Conservation (phyloP, 2,329 filamentous ascomycete genomes). For the Neoscytalidium dimidiatum region DNA sequence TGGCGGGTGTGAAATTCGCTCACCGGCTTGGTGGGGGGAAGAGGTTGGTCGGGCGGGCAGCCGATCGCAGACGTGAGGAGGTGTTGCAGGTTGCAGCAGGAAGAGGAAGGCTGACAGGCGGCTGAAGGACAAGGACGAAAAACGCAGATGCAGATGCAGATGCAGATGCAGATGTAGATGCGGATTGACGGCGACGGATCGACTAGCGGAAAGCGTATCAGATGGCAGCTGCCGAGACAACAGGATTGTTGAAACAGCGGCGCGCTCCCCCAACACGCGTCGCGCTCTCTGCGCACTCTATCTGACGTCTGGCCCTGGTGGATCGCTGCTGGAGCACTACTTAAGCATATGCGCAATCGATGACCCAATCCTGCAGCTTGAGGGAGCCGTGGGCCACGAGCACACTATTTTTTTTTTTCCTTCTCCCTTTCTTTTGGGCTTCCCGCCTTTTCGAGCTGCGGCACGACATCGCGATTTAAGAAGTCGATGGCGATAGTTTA, state of each 20-base stretch:
- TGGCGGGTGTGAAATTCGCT: neutral
- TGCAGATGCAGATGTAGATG: no score
- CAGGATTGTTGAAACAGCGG: neutral
- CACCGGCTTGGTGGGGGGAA: neutral
- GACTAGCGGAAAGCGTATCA: conserved; percentile 2
- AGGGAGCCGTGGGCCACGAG: neutral
- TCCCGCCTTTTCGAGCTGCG: no score
- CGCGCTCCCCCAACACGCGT: neutral
- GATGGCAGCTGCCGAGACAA: neutral
- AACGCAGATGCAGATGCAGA: no score
- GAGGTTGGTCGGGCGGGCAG: neutral
- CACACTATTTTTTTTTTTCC: no score
- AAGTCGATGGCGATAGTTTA: neutral
- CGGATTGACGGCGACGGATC: neutral
- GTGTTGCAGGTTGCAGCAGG: neutral
- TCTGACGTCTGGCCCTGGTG: neutral
- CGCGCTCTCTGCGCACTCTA: neutral
- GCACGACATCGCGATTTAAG: neutral
- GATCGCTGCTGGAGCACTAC: neutral
- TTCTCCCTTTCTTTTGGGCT: no score
- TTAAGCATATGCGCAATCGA: neutral
- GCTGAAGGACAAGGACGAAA: neutral
- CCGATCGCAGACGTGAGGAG: neutral
- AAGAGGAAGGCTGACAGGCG: neutral
- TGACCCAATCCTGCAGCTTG: neutral